Evolutionary conservation across 2,329 filamentous ascomycete species (phyloP).

Genomic region (Kalaharituber pfeilii): DNA sequence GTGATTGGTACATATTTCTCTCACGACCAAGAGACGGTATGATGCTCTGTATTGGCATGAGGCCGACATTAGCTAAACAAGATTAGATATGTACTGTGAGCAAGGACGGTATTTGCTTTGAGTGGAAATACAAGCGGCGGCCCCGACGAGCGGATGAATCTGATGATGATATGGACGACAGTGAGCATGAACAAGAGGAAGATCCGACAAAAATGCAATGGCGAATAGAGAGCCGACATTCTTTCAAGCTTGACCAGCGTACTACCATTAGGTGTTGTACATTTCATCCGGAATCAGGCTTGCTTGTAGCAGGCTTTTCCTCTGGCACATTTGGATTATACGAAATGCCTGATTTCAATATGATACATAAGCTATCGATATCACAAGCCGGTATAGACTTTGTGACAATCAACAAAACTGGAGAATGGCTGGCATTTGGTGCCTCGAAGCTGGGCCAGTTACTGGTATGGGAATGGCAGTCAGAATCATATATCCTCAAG

Average conservation of each 20-base stretch:
- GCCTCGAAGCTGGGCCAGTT: slow-evolving; percentile 88
- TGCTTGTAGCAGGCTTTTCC: slow-evolving; percentile 94
- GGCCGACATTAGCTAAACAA: background rate
- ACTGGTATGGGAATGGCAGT: slow-evolving; percentile 99
- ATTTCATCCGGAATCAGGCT: slow-evolving; percentile 68
- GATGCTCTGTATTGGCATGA: slow-evolving; percentile 15
- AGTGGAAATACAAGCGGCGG: slow-evolving; percentile 65
- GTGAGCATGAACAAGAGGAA: slow-evolving; percentile 43
- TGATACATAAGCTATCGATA: slow-evolving; percentile 82
- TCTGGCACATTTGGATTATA: slow-evolving; percentile 88
- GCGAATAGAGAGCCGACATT: slow-evolving; percentile 81
- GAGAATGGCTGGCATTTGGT: slow-evolving; percentile 94
- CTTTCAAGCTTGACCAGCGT: slow-evolving; percentile 70
- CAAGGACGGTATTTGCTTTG: slow-evolving; percentile 90
- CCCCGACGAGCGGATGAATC: slow-evolving; percentile 32
- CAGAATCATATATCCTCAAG: slow-evolving; percentile 95
- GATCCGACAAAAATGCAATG: slow-evolving; percentile 57
- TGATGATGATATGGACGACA: slow-evolving; percentile 29
- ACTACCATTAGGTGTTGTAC: slow-evolving; percentile 77
- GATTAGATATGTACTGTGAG: slow-evolving; percentile 70
- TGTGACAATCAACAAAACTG: slow-evolving; percentile 81
- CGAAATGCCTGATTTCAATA: slow-evolving; percentile 88
- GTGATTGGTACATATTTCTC: slow-evolving; percentile 97
- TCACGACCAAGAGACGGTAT: slow-evolving; percentile 63
- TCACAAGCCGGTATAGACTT: slow-evolving; percentile 94